Evolutionary conservation across 108 stramenopile species (phyloP).

Genomic region (Skeletonema potamos): DNA sequence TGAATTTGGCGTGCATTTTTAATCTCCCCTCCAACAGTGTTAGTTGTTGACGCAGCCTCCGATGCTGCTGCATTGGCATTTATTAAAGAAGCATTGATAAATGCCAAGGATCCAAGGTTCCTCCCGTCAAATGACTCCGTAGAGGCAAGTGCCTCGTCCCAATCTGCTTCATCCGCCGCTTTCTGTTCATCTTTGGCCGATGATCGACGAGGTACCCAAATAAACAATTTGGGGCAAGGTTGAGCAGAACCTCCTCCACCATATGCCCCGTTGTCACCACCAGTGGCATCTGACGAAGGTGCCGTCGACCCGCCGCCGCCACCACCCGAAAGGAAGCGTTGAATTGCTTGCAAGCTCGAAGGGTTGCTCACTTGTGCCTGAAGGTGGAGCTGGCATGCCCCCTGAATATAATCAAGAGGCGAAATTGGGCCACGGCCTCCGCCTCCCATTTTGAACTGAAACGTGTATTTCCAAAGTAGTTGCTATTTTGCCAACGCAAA

Average conservation of each 20-base stretch:
- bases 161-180: background rate
- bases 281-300: constrained; percentile 6
- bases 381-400: constrained; percentile 38
- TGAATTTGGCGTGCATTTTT: constrained; percentile 28
- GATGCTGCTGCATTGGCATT: constrained; percentile 3
- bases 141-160: constrained; percentile 40
- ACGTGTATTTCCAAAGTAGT: background rate
- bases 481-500: background rate
- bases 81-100: constrained; percentile 11
- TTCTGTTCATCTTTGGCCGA: background rate
- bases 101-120: constrained; percentile 37
- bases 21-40: background rate
- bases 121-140: constrained; percentile 35
- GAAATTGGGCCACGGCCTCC: background rate
- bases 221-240: constrained; percentile 16
- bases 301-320: background rate
- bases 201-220: constrained; percentile 24
- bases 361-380: constrained; percentile 14
- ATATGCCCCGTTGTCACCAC: no score
- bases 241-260: background rate
- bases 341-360: constrained; percentile 18
- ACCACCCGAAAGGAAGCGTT: constrained; percentile 18
- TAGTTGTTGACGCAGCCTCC: background rate
- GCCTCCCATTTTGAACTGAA: background rate
- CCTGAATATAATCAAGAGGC: constrained; percentile 31